Conservation (phyloP, 352 stramenopile species). For the Pythium sp. region DNA sequence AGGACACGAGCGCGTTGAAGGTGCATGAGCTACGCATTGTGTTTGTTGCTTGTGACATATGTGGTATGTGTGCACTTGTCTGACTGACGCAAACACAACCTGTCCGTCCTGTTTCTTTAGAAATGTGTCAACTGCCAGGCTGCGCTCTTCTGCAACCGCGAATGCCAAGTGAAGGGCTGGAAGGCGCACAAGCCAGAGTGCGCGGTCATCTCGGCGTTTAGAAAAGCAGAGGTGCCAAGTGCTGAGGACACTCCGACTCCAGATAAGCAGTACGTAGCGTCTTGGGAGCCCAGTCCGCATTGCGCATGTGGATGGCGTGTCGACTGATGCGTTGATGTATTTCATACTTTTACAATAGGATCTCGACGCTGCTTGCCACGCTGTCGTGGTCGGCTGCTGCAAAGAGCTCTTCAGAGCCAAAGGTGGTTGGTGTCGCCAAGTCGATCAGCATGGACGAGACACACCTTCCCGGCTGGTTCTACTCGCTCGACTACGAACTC, state of each 20-base stretch:
- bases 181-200: conserved; percentile 61
- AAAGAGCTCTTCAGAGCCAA: conserved; percentile 39
- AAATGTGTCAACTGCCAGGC: conserved; percentile 58
- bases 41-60: too few relatives aligned
- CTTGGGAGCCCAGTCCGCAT: not conserved
- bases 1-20: conserved; percentile 50
- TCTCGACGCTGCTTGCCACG: conserved; percentile 32
- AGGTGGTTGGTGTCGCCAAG: conserved; percentile 45
- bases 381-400: conserved; percentile 32
- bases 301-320: not conserved
- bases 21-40: conserved; percentile 11
- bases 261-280: conserved; percentile 8
- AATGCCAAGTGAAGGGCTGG: conserved; percentile 63
- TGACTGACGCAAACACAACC: not conserved
- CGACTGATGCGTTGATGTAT: not conserved
- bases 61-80: not conserved
- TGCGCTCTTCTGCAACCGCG: conserved; percentile 59
- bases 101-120: conserved; percentile 16
- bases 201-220: conserved; percentile 51
- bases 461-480: conserved; percentile 68
- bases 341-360: conserved; percentile 19
- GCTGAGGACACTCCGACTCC: not conserved
- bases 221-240: conserved; percentile 19
- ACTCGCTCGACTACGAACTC: conserved; percentile 45
- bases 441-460: conserved; percentile 45